A percentile compares a stretch with the other conserved stretches of the same genome.
These are phyloP conservation scores for Tetrahymena thermophila DNA, from an alignment of 73 alveolate genomes.

Conservation along the genomic window DNA sequence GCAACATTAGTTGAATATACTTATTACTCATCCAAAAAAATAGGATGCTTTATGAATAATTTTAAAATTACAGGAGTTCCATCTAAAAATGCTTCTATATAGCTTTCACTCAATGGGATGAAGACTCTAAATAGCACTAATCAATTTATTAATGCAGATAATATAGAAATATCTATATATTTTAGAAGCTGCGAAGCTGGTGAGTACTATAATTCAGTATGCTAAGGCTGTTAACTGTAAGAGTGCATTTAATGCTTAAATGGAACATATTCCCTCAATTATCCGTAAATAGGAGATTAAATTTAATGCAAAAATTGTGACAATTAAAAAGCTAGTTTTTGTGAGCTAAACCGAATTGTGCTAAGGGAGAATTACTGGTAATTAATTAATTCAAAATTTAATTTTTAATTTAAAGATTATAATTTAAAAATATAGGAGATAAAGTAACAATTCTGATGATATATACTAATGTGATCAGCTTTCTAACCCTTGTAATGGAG, in stretches of 20 bases:
- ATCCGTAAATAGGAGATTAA: background rate
- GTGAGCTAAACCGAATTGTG: background rate
- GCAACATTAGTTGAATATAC: background rate
- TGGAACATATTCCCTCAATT: background rate
- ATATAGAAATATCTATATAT: no score
- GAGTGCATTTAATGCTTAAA: background rate
- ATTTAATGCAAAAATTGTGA: background rate
- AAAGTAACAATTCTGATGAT: no score
- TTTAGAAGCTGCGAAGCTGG: background rate
- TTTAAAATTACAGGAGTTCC: no score
- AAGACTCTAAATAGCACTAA: no score
- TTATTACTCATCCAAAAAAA: background rate
- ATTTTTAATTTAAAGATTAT: no score
- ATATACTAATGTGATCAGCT: background rate
- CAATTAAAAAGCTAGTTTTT: background rate
- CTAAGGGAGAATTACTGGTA: background rate
- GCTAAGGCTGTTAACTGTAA: background rate
- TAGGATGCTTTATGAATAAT: no score
- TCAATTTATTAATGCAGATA: no score
- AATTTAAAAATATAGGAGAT: background rate
- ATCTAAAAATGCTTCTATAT: no score
- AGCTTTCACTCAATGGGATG: no score
- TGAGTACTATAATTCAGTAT: background rate
- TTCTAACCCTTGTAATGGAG: background rate
- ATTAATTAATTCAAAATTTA: background rate